Evolutionary conservation across 768 basidiomycete species (phyloP), one percentile per base, ranked within the genome.

Genomic region (Termitomyces eurrhizus): DNA sequence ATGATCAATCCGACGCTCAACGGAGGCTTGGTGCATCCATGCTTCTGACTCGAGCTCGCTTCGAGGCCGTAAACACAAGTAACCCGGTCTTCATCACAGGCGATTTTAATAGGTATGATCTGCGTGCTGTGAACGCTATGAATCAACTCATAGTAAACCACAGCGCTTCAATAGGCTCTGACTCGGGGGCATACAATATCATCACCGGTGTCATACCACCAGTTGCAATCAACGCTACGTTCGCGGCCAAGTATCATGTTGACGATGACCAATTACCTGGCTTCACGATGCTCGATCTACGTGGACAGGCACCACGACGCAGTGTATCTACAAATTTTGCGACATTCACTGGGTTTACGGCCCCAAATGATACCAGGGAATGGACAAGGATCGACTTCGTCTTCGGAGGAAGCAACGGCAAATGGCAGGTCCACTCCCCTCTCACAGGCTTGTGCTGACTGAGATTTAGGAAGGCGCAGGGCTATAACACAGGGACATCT

Each of bases 351-450:
- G 83, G 80, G 0, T 85, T 84, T 65, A 69, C 69, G 14, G 65
- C 67, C n/a, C 76, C 79, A 6, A 70, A 73, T 8, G 74, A 79
- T 52, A 72, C 75, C 2, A 65, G 68, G 7, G 44, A 62, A 16
- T 80, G 72, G 69, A 62, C 69, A 39, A 71, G 81, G 54, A 83
- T 85, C 59, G 83, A 84, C 63, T 84, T 83, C 62, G 70, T 83
- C 1, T 79, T 82, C 56, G 83, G 81, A n/a, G 79, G 78, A 7
- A 80, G 71, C 52, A 80, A 76, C 54, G 64, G 73, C 5, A 73
- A 73, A 56, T 81, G 82, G 78, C 81, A 67, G 65, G 80, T 50
- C 50, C 9, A 42, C 8, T 32, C 14, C 44, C 29, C 6, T 42
- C n/a, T 21, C 21, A 7, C 11, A 16, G 3, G 18, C 29, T 12